These are phyloP conservation scores for Arthroderma sp. DNA, from an alignment of 2,329 filamentous ascomycete genomes.

Conservation along the genomic window DNA sequence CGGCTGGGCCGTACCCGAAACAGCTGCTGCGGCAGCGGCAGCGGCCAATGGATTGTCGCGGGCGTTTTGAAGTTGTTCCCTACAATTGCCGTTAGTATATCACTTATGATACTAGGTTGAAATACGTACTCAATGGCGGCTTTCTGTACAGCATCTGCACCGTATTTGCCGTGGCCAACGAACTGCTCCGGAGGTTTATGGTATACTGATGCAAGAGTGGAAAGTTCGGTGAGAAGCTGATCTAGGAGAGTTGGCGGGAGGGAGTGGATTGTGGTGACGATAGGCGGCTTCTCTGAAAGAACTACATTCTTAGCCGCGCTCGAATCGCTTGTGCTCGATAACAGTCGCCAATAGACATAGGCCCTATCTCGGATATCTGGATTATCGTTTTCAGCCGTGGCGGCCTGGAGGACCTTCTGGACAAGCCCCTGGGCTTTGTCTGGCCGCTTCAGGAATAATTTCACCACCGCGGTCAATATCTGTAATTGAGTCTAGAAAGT, in stretches of 20 bases:
- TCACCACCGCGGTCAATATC: slow-evolving; percentile 92
- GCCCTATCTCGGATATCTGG: slow-evolving; percentile 93
- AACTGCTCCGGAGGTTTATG: slow-evolving; percentile 98
- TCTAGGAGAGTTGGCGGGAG: slow-evolving; percentile 74
- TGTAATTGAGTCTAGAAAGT: slow-evolving; percentile 75
- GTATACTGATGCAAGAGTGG: slow-evolving; percentile 91
- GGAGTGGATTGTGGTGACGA: slow-evolving; percentile 84
- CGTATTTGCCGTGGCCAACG: slow-evolving; percentile 85
- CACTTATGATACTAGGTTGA: background rate
- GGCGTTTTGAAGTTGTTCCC: slow-evolving; percentile 80
- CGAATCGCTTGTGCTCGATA: slow-evolving; percentile 68
- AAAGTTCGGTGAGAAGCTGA: slow-evolving; percentile 79
- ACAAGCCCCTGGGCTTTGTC: slow-evolving; percentile 82
- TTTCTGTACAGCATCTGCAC: slow-evolving; percentile 84
- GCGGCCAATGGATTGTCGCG: slow-evolving; percentile 90
- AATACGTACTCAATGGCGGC: slow-evolving; percentile 67
- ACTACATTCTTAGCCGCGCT: slow-evolving; percentile 87
- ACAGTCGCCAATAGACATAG: slow-evolving; percentile 93
- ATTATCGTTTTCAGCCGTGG: slow-evolving; percentile 92
- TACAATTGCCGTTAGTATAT: slow-evolving; percentile 17
- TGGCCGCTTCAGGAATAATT: slow-evolving; percentile 93
- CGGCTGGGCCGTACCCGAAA: slow-evolving; percentile 39
- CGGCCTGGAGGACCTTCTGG: slow-evolving; percentile 83
- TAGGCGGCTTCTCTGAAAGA: slow-evolving; percentile 85
- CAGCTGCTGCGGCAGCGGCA: slow-evolving; percentile 55